phyloP scores from a whole-genome alignment of 2,329 filamentous ascomycete genomes.

The Chaetomiaceae sp. region DNA sequence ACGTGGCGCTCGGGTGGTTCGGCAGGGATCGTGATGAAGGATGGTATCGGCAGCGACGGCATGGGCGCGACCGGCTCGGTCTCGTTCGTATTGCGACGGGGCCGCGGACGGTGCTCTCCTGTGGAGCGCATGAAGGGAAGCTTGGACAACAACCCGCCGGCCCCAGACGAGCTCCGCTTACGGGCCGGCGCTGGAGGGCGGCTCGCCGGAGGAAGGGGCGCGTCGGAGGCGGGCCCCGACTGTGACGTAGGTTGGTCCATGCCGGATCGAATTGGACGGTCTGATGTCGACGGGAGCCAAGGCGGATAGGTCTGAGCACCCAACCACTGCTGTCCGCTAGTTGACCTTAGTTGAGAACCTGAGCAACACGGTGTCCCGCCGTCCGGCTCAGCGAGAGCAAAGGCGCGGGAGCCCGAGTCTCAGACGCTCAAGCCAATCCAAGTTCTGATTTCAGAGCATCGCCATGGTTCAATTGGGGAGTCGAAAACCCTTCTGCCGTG shows the following conservation, averaged over 20 bases:
- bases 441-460: too few species aligned
- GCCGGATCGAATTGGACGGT: not conserved
- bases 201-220: slow-evolving; percentile 12
- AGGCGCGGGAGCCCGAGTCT: too few species aligned
- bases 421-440: too few species aligned
- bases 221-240: slow-evolving; percentile 13
- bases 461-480: too few species aligned
- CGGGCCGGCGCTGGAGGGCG: slow-evolving; percentile 20
- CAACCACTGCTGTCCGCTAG: not conserved
- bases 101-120: slow-evolving; percentile 28
- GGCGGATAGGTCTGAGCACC: not conserved
- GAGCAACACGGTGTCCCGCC: too few species aligned
- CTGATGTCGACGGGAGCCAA: not conserved
- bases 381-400: too few species aligned
- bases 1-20: slow-evolving; percentile 14
- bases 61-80: slow-evolving; percentile 20
- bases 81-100: slow-evolving; percentile 34
- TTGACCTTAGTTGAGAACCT: too few species aligned
- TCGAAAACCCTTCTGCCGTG: too few species aligned
- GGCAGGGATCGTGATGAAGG: slow-evolving; percentile 10
- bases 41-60: slow-evolving; percentile 7
- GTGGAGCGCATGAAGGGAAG: slow-evolving; percentile 61
- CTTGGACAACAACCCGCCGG: slow-evolving; percentile 60
- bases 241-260: slow-evolving; percentile 19
- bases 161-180: slow-evolving; percentile 44